Evolutionary conservation across 2,329 filamentous ascomycete species (phyloP).

Genomic region (Scedosporium minutisporum): DNA sequence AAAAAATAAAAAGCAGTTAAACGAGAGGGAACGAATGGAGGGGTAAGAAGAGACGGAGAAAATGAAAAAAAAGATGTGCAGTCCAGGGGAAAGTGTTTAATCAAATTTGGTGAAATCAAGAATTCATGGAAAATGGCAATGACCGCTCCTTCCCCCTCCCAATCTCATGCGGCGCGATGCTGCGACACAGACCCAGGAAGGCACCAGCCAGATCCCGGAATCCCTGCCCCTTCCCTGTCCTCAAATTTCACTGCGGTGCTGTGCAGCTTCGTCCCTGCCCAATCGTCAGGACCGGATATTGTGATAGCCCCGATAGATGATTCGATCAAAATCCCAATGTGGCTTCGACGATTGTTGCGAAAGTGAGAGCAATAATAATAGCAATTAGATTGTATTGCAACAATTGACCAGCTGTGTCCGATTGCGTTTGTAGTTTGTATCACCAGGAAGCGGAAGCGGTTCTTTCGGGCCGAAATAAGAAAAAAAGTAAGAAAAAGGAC

Average conservation of each 20-base stretch:
- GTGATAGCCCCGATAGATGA: neutral
- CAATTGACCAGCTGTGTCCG: no score
- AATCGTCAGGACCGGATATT: neutral
- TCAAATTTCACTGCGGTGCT: neutral
- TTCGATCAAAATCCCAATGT: neutral
- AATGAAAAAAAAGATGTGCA: neutral
- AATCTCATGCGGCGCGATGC: neutral
- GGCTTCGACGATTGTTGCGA: neutral
- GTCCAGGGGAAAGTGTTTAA: neutral
- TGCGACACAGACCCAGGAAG: neutral
- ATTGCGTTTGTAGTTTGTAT: no score
- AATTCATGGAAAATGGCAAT: neutral
- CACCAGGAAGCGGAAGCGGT: no score
- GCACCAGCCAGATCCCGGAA: neutral
- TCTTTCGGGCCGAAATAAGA: neutral
- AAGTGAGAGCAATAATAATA: neutral
- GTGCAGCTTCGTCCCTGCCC: constrained; percentile 1
- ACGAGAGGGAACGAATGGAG: neutral
- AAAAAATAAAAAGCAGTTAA: neutral
- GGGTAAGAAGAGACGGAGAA: neutral
- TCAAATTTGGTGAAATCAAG: neutral
- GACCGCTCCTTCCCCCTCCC: neutral
- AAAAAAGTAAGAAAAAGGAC: neutral
- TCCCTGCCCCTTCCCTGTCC: constrained; percentile 4
- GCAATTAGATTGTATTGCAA: no score